Evolutionary conservation across 2,329 filamentous ascomycete species (phyloP), one percentile per base, ranked within the genome.

Genomic region (Ophiostoma montium): DNA sequence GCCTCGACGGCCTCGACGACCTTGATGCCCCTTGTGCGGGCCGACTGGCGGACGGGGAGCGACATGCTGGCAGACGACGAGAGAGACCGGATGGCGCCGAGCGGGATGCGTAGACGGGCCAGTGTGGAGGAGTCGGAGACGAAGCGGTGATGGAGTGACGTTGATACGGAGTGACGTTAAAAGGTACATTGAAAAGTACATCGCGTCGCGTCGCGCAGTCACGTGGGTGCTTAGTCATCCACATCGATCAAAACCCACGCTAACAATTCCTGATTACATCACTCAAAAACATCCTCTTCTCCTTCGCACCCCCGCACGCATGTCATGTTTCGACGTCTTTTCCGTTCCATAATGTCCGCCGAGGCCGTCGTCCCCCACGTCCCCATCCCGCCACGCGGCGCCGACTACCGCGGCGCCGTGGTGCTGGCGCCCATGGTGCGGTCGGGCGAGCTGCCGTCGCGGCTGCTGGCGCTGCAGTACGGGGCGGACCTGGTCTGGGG

Each of bases 401-500:
- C 95, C 60, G 88, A 95, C 70, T 96, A 95, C 67, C 79, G 90
- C 58, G 84, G 85, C 66, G 95, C 94, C 66, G 69, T 96, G 56
- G 92, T 96, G 41, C 82, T 98, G 55, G 92, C 92, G 53, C 92
- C 92, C 36, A 98, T 98, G 92, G 90, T 95, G 51, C 84, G 92
- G 57, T 94, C 87, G n/a, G 92, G 92, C 61, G 92, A 98, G 70
- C 71, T 95, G 53, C 90, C 92, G 3, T 92, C 86, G 35, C 82
- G 92, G 51, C 75, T 98, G 23, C 68, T 94, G 39, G 83, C 92
- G 31, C 77, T 98, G 53, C 85, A 94, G 61, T 96, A 98, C 64
- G 92, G 92, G 56, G 92, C 92, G 47, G 92, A 98, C 65, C 73
- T 98, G 15, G 92, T 98, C 56, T 98, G 92, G 90, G 90, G 92